Evolutionary conservation across 2,329 filamentous ascomycete genomes (phyloP).

Genomic region (Emmonsiellopsis sp.): DNA sequence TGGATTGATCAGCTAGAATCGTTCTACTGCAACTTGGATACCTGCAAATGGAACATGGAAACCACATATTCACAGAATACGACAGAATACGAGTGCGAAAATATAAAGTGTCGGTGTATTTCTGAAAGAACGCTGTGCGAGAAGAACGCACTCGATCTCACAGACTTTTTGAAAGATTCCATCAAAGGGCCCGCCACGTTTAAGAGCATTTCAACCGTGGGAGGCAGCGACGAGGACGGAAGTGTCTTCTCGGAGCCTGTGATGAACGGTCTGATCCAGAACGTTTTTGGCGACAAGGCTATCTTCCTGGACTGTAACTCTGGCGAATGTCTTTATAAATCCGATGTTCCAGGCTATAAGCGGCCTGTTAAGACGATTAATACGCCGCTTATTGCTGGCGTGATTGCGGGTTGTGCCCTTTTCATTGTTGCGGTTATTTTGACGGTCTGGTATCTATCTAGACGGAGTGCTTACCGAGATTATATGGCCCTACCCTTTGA

Average conservation of each 20-base stretch:
- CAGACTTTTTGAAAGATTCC: constrained; percentile 71
- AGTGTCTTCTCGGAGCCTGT: constrained; percentile 85
- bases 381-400: constrained; percentile 86
- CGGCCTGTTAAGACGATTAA: constrained; percentile 91
- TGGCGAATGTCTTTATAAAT: constrained; percentile 88
- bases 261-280: constrained; percentile 83
- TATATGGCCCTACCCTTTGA: constrained; percentile 70
- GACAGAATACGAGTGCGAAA: constrained; percentile 75
- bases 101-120: constrained; percentile 80
- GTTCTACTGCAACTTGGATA: constrained; percentile 86
- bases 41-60: constrained; percentile 65
- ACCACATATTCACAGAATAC: constrained; percentile 64
- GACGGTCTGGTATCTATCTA: constrained; percentile 76
- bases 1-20: constrained; percentile 93
- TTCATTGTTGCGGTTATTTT: constrained; percentile 85
- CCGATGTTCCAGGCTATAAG: constrained; percentile 84
- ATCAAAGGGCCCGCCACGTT: constrained; percentile 88
- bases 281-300: constrained; percentile 82
- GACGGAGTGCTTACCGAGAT: constrained; percentile 54
- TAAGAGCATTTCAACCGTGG: constrained; percentile 52
- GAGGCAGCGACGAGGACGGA: constrained; percentile 53
- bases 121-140: constrained; percentile 90
- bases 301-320: constrained; percentile 75
- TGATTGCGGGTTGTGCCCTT: constrained; percentile 77
- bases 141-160: constrained; percentile 80